Evolutionary conservation across 1,139 yeast genomes (phyloP), one percentile per base, ranked within the genome.

Genomic region (Candida buenavistaensis): DNA sequence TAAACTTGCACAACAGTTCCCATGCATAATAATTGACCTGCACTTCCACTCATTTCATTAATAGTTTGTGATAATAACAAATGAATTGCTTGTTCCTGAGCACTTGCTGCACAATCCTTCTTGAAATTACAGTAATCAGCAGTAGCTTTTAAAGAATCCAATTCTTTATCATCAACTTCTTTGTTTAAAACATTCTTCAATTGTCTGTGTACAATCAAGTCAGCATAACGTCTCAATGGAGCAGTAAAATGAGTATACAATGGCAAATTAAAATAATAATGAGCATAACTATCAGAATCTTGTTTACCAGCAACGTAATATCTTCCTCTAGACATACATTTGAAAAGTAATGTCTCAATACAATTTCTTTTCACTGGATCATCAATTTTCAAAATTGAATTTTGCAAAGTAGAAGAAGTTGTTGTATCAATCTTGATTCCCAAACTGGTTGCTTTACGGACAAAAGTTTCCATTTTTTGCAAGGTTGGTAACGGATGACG

Each of bases 31-130:
- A 89, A 59, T 57, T 89, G 96, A 1, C 95, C 95, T 6, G 92
- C 80, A 21, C 74, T 68, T 39, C 77, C 78, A 43, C 95, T 78
- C 72, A 86, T 75, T 32, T 81, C 86, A 54, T 84, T 85, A 39
- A 92, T 83, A 1, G 89, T 82, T 57, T 89, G 95, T 35, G 95
- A 86, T 35, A 90, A 68, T 39, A 84, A 69, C 47, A 92, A 71
- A 57, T 92, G 98, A 37, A 90, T 79, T 6, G 96, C 92, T 61
- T 92, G 98, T 48, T 88, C 96, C 62, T 92, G 97, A 1, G 97
- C 97, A 48, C 78, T 80, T 43, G 80, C 81, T 2, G 97, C 95
- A 59, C 96, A 90, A 54, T 92, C 97, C 58, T 89, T 88, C 61
- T 90, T 89, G 71, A 92, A 90, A 51, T 89, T 89, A 63, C 97